Percentiles rank a stretch among this genome's conserved stretches.
These are phyloP conservation scores for Talaromyces marneffei DNA, from an alignment of 2,329 filamentous ascomycete species.

Conservation along the genomic window DNA sequence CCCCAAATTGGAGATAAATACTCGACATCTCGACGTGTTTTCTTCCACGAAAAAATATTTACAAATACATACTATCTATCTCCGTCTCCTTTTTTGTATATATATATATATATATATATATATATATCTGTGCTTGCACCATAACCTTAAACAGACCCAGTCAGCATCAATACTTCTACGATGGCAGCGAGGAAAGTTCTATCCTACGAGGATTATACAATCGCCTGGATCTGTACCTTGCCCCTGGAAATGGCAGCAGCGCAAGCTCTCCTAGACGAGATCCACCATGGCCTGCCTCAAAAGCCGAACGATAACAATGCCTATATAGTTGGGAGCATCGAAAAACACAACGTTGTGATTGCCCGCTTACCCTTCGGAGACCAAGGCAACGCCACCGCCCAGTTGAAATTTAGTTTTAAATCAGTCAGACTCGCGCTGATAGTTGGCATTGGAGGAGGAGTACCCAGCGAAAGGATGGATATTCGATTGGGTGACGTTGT, in stretches of 20 bases:
- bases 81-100: not conserved
- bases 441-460: conserved; percentile 1
- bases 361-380: conserved; percentile 15
- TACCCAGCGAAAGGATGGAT: not conserved
- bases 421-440: not conserved
- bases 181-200: not conserved
- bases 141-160: too few relatives aligned
- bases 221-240: conserved; percentile 12
- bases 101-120: not conserved
- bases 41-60: too few relatives aligned
- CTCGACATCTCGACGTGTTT: too few relatives aligned
- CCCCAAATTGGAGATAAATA: too few relatives aligned
- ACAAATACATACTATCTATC: not conserved
- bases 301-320: not conserved
- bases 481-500: conserved; percentile 2
- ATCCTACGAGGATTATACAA: conserved; percentile 1
- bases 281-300: not conserved
- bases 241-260: conserved; percentile 16
- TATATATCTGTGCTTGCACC: not conserved
- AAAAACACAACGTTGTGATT: conserved; percentile 4
- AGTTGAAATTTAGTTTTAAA: too few relatives aligned
- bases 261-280: conserved; percentile 12
- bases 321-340: not conserved
- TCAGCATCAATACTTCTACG: too few relatives aligned
- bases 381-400: conserved; percentile 16